A percentile compares a stretch with the other conserved stretches of the same genome.
Evolutionary conservation across 2,329 filamentous ascomycete genomes (phyloP).

Genomic region (Diaporthe amygdali): DNA sequence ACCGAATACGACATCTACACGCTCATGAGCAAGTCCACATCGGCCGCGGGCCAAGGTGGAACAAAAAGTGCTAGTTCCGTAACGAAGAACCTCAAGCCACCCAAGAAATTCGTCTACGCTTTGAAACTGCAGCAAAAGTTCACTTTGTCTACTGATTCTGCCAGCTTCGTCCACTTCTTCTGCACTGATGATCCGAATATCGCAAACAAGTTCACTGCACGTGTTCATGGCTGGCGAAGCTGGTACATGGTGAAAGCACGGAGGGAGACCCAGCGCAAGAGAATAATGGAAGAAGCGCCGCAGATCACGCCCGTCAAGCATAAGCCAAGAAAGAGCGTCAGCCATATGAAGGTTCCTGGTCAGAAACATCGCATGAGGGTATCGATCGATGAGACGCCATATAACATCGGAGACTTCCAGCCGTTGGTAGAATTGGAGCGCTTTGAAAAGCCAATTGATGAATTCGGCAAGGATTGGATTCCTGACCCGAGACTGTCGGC

Average conservation of each 20-base stretch:
- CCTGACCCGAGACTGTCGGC: slow-evolving; percentile 27
- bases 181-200: slow-evolving; percentile 73
- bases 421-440: slow-evolving; percentile 69
- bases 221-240: slow-evolving; percentile 83
- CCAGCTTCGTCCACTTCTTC: slow-evolving; percentile 93
- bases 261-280: slow-evolving; percentile 34
- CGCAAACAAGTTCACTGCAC: slow-evolving; percentile 72
- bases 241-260: slow-evolving; percentile 79
- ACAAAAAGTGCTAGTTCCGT: slow-evolving; percentile 42
- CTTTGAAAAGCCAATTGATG: slow-evolving; percentile 58
- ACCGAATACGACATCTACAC: slow-evolving; percentile 93
- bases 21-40: slow-evolving; percentile 52
- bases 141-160: slow-evolving; percentile 78
- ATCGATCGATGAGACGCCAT: slow-evolving; percentile 57
- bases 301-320: slow-evolving; percentile 35
- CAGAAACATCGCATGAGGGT: slow-evolving; percentile 43
- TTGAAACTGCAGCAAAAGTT: slow-evolving; percentile 93
- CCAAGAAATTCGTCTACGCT: slow-evolving; percentile 84
- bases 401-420: slow-evolving; percentile 70
- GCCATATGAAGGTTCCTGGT: slow-evolving; percentile 33
- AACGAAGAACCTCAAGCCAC: slow-evolving; percentile 75
- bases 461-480: slow-evolving; percentile 52
- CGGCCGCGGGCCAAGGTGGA: slow-evolving; percentile 54
- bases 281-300: slow-evolving; percentile 34
- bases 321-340: slow-evolving; percentile 36